These are phyloP conservation scores for Coffea canephora DNA, from an alignment of 257 asterid genomes.

Conservation along the genomic window DNA sequence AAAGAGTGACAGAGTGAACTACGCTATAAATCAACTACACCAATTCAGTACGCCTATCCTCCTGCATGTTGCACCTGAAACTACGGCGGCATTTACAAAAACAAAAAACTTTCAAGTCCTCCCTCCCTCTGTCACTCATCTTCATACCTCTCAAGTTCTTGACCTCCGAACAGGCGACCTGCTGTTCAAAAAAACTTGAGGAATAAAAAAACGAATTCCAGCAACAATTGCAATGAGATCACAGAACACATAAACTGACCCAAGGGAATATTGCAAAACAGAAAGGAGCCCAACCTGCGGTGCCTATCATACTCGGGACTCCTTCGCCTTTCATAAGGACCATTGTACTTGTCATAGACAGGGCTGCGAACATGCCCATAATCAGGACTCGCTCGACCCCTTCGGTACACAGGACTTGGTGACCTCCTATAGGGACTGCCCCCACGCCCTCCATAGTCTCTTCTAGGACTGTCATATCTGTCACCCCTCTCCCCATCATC, in stretches of 20 bases:
- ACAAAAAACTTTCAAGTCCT: not conserved
- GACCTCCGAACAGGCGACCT: constrained; percentile 58
- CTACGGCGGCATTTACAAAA: constrained; percentile 16
- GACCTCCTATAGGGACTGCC: constrained; percentile 65
- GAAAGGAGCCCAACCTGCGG: constrained; percentile 42
- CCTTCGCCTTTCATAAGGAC: constrained; percentile 54
- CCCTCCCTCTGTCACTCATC: not conserved
- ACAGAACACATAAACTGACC: no score
- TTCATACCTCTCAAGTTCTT: constrained; percentile 24
- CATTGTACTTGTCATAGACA: constrained; percentile 56
- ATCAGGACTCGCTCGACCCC: constrained; percentile 81
- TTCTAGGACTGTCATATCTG: constrained; percentile 55
- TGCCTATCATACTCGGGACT: constrained; percentile 72
- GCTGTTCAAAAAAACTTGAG: constrained; percentile 24
- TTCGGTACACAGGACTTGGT: constrained; percentile 55
- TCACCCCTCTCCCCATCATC: constrained; percentile 83
- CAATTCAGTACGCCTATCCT: not conserved
- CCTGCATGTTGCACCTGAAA: constrained; percentile 3
- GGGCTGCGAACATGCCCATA: constrained; percentile 71
- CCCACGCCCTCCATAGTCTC: constrained; percentile 52
- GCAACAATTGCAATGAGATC: not conserved
- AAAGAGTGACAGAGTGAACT: not conserved
- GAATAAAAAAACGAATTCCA: not conserved
- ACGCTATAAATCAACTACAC: not conserved
- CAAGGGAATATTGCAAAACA: not conserved